Evolutionary conservation across 2,329 filamentous ascomycete species (phyloP).

Genomic region (Fusarium odoratissimum): DNA sequence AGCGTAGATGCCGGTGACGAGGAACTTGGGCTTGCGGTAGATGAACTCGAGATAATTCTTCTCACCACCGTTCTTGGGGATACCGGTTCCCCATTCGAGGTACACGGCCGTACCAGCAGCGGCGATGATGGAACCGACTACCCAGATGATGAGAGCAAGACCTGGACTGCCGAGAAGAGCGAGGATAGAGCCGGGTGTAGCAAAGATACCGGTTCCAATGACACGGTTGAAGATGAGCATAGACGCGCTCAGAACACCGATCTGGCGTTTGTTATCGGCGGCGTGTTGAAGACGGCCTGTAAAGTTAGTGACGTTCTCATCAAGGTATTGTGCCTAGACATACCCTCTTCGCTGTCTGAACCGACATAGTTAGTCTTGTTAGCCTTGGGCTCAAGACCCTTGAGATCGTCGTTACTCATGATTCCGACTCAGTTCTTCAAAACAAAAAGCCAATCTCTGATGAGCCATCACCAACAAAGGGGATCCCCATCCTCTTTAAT

Average conservation of each 20-base stretch:
- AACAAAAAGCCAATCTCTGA: conserved; percentile 4
- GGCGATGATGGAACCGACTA: conserved; percentile 71
- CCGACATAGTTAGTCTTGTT: conserved; percentile 31
- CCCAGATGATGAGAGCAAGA: conserved; percentile 71
- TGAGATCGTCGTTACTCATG: conserved; percentile 39
- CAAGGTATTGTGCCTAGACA: neutral
- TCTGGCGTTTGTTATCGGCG: conserved; percentile 63
- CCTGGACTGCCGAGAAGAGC: conserved; percentile 69
- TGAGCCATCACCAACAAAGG: neutral
- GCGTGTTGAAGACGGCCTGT: conserved; percentile 52
- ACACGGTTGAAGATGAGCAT: conserved; percentile 74
- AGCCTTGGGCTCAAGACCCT: conserved; percentile 22
- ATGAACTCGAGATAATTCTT: conserved; percentile 76
- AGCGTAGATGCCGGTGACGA: conserved; percentile 70
- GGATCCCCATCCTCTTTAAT: conserved; percentile 24
- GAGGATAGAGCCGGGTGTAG: conserved; percentile 70
- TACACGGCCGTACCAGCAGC: conserved; percentile 72
- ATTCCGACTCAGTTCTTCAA: neutral
- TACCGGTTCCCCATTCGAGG: conserved; percentile 73
- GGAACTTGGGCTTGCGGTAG: conserved; percentile 69
- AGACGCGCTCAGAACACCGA: conserved; percentile 65
- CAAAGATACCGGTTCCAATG: conserved; percentile 75
- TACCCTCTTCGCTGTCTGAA: conserved; percentile 42
- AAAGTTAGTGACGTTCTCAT: neutral
- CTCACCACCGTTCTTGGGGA: conserved; percentile 73